Evolutionary conservation across 768 basidiomycete species (phyloP).

Genomic region (Boletus coccyginus): DNA sequence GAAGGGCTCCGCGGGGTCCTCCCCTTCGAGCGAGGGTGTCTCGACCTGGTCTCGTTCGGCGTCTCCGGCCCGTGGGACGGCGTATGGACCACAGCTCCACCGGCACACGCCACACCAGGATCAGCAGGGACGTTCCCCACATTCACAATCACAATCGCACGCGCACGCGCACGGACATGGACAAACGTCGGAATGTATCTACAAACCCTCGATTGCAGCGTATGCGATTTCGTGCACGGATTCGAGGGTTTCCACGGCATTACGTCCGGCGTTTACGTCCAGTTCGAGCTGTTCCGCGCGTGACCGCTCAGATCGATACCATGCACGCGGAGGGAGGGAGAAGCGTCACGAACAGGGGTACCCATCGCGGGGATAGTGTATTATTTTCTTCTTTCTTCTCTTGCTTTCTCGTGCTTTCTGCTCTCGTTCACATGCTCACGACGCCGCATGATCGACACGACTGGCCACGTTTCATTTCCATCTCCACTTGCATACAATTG

Average conservation of each 20-base stretch:
- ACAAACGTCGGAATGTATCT: conserved; percentile 23
- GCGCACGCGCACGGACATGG: conserved; percentile 4
- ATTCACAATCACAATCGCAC: background rate
- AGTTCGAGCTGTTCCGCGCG: conserved; percentile 13
- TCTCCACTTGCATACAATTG: too few species aligned
- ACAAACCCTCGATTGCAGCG: conserved; percentile 30
- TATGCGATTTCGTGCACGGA: conserved; percentile 33
- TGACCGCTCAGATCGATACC: conserved; percentile 19
- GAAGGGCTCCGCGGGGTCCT: conserved; percentile 22
- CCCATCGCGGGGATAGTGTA: conserved; percentile 6
- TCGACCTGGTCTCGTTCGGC: conserved; percentile 27
- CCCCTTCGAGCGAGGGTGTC: conserved; percentile 19
- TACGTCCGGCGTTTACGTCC: conserved; percentile 33
- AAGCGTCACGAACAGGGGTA: conserved; percentile 16
- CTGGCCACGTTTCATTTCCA: background rate
- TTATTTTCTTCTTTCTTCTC: background rate
- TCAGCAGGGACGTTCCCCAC: conserved; percentile 13
- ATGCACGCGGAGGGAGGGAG: conserved; percentile 16
- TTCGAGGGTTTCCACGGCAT: conserved; percentile 32
- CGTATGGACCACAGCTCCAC: conserved; percentile 12
- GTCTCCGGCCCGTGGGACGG: conserved; percentile 21
- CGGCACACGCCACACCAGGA: conserved; percentile 14
- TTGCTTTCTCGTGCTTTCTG: background rate
- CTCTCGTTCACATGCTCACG: background rate
- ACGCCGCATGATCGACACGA: conserved; percentile 1